Evolutionary conservation across 1,284 basidiomycete genomes (phyloP).

Genomic region (Puccinia triticina): DNA sequence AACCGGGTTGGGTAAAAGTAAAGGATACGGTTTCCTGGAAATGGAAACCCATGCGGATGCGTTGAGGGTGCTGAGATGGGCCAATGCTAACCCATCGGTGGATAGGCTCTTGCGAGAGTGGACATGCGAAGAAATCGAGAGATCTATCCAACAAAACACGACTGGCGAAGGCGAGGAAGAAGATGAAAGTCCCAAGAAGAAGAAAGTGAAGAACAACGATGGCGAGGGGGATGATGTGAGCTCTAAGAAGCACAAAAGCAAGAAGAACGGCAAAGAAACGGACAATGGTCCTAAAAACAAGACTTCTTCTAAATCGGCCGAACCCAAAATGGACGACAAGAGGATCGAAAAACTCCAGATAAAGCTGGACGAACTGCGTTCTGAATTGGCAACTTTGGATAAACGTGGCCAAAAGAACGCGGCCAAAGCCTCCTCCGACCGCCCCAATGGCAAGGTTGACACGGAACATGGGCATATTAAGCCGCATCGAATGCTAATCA

Average conservation of each 20-base stretch:
- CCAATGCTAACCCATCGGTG: slow-evolving; percentile 80
- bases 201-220: slow-evolving; percentile 62
- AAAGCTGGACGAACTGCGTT: slow-evolving; percentile 17
- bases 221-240: slow-evolving; percentile 62
- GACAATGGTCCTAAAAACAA: slow-evolving; percentile 57
- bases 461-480: slow-evolving; percentile 37
- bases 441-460: background rate
- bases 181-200: slow-evolving; percentile 65
- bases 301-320: slow-evolving; percentile 1
- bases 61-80: slow-evolving; percentile 86
- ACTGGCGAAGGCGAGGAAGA: slow-evolving; percentile 62
- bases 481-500: slow-evolving; percentile 71
- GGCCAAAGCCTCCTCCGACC: background rate
- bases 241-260: slow-evolving; percentile 56
- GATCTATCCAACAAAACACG: slow-evolving; percentile 68
- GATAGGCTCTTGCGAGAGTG: slow-evolving; percentile 72
- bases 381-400: background rate
- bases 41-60: slow-evolving; percentile 84
- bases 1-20: slow-evolving; percentile 81
- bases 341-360: slow-evolving; percentile 45
- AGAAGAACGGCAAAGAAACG: slow-evolving; percentile 59
- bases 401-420: background rate
- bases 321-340: slow-evolving; percentile 51
- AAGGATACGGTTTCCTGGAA: slow-evolving; percentile 95
- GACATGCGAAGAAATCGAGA: slow-evolving; percentile 80